Evolutionary conservation across 495 filamentous ascomycete genomes (phyloP).

Genomic region (Pyronema domesticum): DNA sequence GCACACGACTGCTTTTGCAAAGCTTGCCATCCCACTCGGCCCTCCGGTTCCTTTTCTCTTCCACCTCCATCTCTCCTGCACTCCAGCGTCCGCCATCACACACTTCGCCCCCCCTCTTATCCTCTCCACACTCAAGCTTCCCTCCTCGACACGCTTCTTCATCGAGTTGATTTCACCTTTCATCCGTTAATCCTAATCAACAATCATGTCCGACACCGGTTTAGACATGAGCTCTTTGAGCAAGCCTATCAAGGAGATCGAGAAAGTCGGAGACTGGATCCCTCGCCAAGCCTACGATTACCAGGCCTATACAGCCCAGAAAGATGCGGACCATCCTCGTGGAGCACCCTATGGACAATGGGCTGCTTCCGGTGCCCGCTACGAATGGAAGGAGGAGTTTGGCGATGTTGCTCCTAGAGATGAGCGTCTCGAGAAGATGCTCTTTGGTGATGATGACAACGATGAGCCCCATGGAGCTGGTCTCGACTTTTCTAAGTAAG

Average conservation of each 20-base stretch:
- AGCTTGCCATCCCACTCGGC: too few species aligned
- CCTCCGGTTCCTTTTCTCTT: too few species aligned
- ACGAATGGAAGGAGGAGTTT: conserved; percentile 71
- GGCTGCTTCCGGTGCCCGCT: conserved; percentile 43
- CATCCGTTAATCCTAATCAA: not conserved
- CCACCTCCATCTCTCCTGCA: not conserved
- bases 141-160: not conserved
- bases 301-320: conserved; percentile 30
- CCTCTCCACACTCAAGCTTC: not conserved
- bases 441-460: conserved; percentile 41
- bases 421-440: conserved; percentile 46
- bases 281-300: conserved; percentile 38
- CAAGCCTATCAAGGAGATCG: not conserved
- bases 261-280: conserved; percentile 33
- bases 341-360: conserved; percentile 27
- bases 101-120: not conserved
- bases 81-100: not conserved
- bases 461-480: conserved; percentile 25
- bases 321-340: conserved; percentile 19
- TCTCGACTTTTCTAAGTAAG: conserved; percentile 33
- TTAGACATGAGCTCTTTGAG: not conserved
- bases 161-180: not conserved
- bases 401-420: conserved; percentile 65
- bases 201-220: not conserved
- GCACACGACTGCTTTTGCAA: too few species aligned